Evolutionary conservation across 2,329 filamentous ascomycete genomes (phyloP), one percentile per base, ranked within the genome.

Genomic region (Leptographium procerum): DNA sequence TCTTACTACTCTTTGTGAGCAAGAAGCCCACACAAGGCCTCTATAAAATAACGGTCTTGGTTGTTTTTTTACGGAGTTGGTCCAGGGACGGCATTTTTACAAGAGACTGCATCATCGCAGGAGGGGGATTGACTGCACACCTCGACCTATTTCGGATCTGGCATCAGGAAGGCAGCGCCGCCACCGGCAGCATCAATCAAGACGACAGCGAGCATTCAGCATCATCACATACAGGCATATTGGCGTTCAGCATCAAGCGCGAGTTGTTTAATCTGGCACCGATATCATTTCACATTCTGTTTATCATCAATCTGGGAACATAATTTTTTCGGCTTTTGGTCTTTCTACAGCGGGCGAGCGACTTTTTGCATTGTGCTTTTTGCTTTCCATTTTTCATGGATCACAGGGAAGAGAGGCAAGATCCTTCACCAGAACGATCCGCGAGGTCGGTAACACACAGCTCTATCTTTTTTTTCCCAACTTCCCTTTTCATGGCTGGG

Each of bases 401-500:
- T 73, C 72, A 61, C 57, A 55, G 55, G 57, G 58, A 64, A 60
- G 59, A 57, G 61, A 56, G 59, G 40, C 55, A 57, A 59, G 54
- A 59, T 62, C 59, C 59, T 55, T 55, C 55, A 70, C 66, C 67
- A 70, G 66, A 69, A 72, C 69, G 56, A 69, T 70, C 77, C 75
- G 75, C 75, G 65, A 78, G 75, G 70, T 76, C 75, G 75, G 76
- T 75, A 69, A 74, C 74, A 74, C 64, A 70, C 67, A 22, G 63
- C 57, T 45, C 54, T 33, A 40, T 47, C 33, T 47, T 51, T 16
- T 40, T 51, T 45, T 58, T 69, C 70, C 72, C n/a, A n/a, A n/a
- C n/a, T 67, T 71, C 68, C 67, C 68, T 78, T 75, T 76, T 74
- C 74, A 77, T 75, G 78, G 79, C 78, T 78, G 76, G 78, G 72